These are phyloP conservation scores for Iris pallida DNA, from an alignment of 116 monocot species.

Conservation along the genomic window DNA sequence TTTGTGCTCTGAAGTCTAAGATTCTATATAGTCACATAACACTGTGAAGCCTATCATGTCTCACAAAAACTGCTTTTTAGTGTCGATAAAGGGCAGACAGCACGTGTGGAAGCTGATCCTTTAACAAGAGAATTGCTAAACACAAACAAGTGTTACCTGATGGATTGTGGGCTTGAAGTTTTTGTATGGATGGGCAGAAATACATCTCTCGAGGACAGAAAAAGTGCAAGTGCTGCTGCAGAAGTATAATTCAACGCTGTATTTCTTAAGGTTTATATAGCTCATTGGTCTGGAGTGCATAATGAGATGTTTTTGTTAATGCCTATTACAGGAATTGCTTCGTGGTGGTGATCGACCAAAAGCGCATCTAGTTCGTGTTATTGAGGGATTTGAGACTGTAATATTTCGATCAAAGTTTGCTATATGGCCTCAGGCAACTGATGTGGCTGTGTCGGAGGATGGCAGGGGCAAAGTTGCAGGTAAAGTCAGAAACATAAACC, in stretches of 20 bases:
- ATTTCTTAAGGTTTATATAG: neutral
- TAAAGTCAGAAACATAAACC: neutral
- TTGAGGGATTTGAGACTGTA: slow-evolving; percentile 62
- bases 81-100: slow-evolving; percentile 47
- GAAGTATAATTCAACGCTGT: slow-evolving; percentile 33
- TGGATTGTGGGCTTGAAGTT: slow-evolving; percentile 80
- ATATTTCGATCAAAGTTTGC: slow-evolving; percentile 33
- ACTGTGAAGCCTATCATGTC: too few species aligned
- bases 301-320: slow-evolving; percentile 6
- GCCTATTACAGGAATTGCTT: slow-evolving; percentile 32
- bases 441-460: slow-evolving; percentile 50
- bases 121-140: slow-evolving; percentile 45
- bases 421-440: slow-evolving; percentile 48
- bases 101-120: slow-evolving; percentile 27
- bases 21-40: too few species aligned
- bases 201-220: slow-evolving; percentile 77
- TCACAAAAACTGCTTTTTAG: slow-evolving; percentile 14
- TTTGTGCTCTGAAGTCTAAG: too few species aligned
- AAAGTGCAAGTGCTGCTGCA: slow-evolving; percentile 58
- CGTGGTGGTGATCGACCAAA: slow-evolving; percentile 21
- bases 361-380: slow-evolving; percentile 37
- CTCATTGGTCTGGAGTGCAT: neutral
- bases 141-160: slow-evolving; percentile 58
- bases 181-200: slow-evolving; percentile 90
- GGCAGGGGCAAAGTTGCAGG: slow-evolving; percentile 63